phyloP scores from a whole-genome alignment of 2,329 filamentous ascomycete genomes.

The Venturia pyrina region DNA sequence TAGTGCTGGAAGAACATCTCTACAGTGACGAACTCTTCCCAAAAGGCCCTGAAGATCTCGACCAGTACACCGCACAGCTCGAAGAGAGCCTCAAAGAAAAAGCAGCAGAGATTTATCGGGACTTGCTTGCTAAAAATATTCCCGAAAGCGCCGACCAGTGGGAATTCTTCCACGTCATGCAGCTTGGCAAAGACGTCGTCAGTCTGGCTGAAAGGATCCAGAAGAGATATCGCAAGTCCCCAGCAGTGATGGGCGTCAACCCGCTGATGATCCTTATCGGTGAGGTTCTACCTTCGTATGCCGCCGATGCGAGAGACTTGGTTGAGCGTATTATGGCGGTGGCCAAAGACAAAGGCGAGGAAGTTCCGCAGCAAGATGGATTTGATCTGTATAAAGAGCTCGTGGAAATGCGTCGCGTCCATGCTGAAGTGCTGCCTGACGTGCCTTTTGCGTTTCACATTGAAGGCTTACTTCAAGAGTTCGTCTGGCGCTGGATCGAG shows the following conservation, averaged over 20 bases:
- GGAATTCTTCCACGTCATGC: conserved; percentile 85
- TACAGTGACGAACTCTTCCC: conserved; percentile 68
- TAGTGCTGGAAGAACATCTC: conserved; percentile 72
- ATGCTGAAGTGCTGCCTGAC: conserved; percentile 30
- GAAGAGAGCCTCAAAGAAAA: conserved; percentile 62
- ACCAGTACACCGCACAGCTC: conserved; percentile 63
- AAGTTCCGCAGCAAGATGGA: conserved; percentile 81
- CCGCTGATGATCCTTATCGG: conserved; percentile 64
- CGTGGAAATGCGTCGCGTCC: conserved; percentile 72
- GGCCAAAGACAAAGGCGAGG: conserved; percentile 57
- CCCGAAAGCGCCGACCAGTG: conserved; percentile 72
- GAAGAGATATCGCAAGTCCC: conserved; percentile 83
- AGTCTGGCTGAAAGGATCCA: conserved; percentile 80
- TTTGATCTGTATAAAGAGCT: conserved; percentile 90
- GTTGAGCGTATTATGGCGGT: conserved; percentile 70
- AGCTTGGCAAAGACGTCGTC: conserved; percentile 76
- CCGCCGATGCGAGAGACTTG: conserved; percentile 78
- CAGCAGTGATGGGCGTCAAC: conserved; percentile 71
- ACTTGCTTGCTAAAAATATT: conserved; percentile 68
- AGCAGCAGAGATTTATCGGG: conserved; percentile 70
- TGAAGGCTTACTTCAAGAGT: conserved; percentile 75
- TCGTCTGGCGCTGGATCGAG: conserved; percentile 92
- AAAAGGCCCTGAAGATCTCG: conserved; percentile 56
- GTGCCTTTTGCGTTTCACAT: conserved; percentile 73
- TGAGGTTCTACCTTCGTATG: conserved; percentile 80